These are phyloP conservation scores for Colletotrichum musicola DNA, from an alignment of 2,329 filamentous ascomycete genomes.

Conservation along the genomic window DNA sequence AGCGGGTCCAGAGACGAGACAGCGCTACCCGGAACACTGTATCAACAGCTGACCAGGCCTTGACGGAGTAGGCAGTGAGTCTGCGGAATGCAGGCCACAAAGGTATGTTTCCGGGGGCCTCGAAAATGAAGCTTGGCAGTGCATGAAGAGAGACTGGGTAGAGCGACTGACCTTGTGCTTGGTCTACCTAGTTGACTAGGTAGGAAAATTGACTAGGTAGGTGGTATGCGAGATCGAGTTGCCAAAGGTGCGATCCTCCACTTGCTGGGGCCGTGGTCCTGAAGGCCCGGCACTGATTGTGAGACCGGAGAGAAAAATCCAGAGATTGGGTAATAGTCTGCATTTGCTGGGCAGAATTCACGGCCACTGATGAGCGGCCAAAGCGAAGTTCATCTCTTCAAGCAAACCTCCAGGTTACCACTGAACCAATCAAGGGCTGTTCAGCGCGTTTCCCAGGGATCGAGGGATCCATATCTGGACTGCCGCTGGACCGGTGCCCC, in stretches of 20 bases:
- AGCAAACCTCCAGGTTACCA: neutral
- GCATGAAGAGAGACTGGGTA: neutral
- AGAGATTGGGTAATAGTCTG: neutral
- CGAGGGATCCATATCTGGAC: neutral
- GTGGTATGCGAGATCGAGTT: too few relatives aligned
- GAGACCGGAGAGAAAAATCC: too few relatives aligned
- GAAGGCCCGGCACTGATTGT: too few relatives aligned
- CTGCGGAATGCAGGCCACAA: neutral
- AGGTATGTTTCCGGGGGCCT: constrained; percentile 24
- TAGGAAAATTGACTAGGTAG: too few relatives aligned
- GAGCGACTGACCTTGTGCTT: too few relatives aligned
- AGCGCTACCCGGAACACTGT: neutral
- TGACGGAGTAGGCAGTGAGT: constrained; percentile 23
- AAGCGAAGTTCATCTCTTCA: constrained; percentile 16
- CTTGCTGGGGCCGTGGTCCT: too few relatives aligned
- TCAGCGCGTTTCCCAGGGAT: neutral
- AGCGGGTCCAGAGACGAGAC: neutral
- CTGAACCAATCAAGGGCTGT: constrained; percentile 10
- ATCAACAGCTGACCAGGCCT: neutral
- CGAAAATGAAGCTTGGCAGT: too few relatives aligned
- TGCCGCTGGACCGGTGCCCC: constrained; percentile 1
- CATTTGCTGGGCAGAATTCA: constrained; percentile 4
- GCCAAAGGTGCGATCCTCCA: too few relatives aligned
- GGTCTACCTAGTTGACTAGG: too few relatives aligned
- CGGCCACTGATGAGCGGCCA: neutral